phyloP scores from a whole-genome alignment of 352 stramenopile genomes.

The Globisporangium paroecandrum region DNA sequence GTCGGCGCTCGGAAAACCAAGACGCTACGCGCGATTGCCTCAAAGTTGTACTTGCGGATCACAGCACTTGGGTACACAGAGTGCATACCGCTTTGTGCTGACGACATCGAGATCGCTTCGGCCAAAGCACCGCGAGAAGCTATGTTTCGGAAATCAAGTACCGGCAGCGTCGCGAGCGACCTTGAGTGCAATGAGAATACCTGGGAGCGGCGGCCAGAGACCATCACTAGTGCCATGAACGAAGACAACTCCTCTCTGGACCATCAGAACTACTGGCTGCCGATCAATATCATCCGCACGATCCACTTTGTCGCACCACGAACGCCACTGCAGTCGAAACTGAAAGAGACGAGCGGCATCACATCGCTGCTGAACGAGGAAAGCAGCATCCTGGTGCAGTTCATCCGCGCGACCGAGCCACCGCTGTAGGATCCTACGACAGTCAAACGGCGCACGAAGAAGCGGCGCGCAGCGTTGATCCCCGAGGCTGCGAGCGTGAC shows the following conservation, averaged over 20 bases:
- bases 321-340: slow-evolving; percentile 66
- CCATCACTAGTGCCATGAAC: neutral
- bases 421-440: slow-evolving; percentile 54
- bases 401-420: slow-evolving; percentile 70
- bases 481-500: slow-evolving; percentile 24
- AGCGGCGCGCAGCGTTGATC: slow-evolving; percentile 38
- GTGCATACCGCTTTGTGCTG: slow-evolving; percentile 61
- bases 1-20: slow-evolving; percentile 22
- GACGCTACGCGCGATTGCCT: slow-evolving; percentile 21
- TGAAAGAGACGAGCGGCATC: slow-evolving; percentile 75
- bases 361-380: slow-evolving; percentile 61
- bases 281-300: slow-evolving; percentile 71
- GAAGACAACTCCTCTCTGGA: slow-evolving; percentile 1
- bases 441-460: slow-evolving; percentile 27
- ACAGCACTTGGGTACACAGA: slow-evolving; percentile 69
- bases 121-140: slow-evolving; percentile 46
- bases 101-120: slow-evolving; percentile 47
- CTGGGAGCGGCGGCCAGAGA: slow-evolving; percentile 16
- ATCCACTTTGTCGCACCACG: slow-evolving; percentile 75
- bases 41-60: slow-evolving; percentile 68
- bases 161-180: slow-evolving; percentile 13
- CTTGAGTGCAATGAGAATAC: slow-evolving; percentile 24
- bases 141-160: slow-evolving; percentile 33
- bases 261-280: slow-evolving; percentile 65
- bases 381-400: slow-evolving; percentile 70